Conservation (phyloP, 129 eudicot genomes). For the Flaveria ramosissima region DNA sequence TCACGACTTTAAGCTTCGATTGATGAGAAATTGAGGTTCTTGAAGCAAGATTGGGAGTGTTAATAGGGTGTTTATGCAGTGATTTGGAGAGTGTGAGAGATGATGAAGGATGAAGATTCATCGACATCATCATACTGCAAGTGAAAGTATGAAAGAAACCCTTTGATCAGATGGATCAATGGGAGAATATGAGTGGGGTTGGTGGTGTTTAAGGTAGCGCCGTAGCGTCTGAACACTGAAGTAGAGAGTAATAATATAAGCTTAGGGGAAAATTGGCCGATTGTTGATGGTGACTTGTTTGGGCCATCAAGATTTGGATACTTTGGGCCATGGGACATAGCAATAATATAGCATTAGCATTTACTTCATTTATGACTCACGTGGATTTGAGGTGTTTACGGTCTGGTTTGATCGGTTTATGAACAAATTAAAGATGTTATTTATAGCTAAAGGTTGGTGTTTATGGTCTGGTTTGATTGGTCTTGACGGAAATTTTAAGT, state of each 20-base stretch:
- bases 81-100: conserved; percentile 58
- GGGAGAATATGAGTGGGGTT: conserved; percentile 20
- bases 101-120: conserved; percentile 61
- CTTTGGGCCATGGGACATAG: background rate
- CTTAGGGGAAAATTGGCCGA: background rate
- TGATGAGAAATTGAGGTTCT: conserved; percentile 30
- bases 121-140: conserved; percentile 43
- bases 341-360: background rate
- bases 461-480: too few relatives aligned
- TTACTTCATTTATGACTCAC: too few relatives aligned
- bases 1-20: conserved; percentile 27
- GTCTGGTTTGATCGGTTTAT: too few relatives aligned
- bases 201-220: conserved; percentile 21
- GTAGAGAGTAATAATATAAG: too few relatives aligned
- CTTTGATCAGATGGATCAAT: background rate
- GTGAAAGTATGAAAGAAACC: conserved; percentile 20
- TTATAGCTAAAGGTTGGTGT: too few relatives aligned
- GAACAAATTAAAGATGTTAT: too few relatives aligned
- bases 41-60: conserved; percentile 21
- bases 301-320: background rate
- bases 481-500: too few relatives aligned
- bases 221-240: conserved; percentile 17
- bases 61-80: conserved; percentile 37
- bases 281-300: conserved; percentile 6
- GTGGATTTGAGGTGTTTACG: too few relatives aligned